A percentile compares a stretch with the other conserved stretches of the same genome.
phyloP scores from a whole-genome alignment of 768 basidiomycete genomes.

The Psilocybe tampanensis region DNA sequence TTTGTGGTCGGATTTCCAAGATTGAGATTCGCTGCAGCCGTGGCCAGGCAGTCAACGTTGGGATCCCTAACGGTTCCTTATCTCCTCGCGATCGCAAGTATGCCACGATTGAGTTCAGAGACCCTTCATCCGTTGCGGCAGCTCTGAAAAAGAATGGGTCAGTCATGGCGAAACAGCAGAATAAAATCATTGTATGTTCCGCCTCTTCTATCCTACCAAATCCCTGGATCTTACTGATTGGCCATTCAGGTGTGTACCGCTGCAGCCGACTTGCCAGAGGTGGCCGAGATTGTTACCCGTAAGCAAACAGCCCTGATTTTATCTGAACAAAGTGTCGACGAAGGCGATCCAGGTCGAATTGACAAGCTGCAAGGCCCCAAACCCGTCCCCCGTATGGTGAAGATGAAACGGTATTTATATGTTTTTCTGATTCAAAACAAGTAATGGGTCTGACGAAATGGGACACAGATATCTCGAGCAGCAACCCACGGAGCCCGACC shows the following conservation, averaged over 20 bases:
- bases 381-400: background rate
- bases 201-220: background rate
- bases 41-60: conserved; percentile 35
- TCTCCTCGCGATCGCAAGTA: conserved; percentile 46
- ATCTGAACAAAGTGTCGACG: background rate
- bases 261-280: conserved; percentile 43
- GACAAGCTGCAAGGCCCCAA: conserved; percentile 3
- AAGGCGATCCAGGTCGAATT: conserved; percentile 2
- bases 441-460: background rate
- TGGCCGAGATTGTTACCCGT: conserved; percentile 33
- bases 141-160: conserved; percentile 45
- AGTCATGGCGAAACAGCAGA: conserved; percentile 32
- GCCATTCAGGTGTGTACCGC: conserved; percentile 41
- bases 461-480: conserved; percentile 22
- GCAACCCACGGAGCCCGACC: conserved; percentile 24
- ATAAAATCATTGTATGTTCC: conserved; percentile 41
- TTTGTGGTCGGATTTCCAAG: conserved; percentile 33
- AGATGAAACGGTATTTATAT: background rate
- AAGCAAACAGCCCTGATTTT: background rate
- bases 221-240: too few species aligned
- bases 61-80: conserved; percentile 20
- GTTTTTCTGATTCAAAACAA: background rate
- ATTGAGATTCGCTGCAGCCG: conserved; percentile 43
- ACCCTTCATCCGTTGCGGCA: conserved; percentile 33
- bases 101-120: conserved; percentile 50